Base-by-base conservation (phyloP, 768 basidiomycete genomes). In the Boletus huronensis region DNA sequence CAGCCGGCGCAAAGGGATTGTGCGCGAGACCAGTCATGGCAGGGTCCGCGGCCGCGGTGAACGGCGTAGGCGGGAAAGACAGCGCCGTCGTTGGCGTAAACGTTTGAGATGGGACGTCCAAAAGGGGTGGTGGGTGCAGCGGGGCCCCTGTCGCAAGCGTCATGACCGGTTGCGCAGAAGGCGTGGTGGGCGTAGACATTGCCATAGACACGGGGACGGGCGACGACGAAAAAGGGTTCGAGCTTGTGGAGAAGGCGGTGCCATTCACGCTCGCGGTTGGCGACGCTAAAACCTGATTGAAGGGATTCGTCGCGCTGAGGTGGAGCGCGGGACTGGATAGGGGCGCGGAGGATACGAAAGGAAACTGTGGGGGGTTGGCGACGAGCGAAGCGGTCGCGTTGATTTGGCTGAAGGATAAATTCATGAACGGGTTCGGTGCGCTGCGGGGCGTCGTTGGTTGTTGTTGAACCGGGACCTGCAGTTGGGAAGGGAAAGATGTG, bases 351-450 rank as follows among this genome's bases (percentile, higher is more conserved):
- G 54, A 14, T 29, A n/a, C 50, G 17, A 58, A 60, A 3, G 63
- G 49, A 41, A 54, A 44, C 17, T 47, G 57, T 14, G 40, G 28
- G 7, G 60, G 61, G 28, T 47, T 61, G 16, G 54, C 21, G 6
- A 48, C 28, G 16, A 53, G 16, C 3, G 51, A 47, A 10, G 29
- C 16, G 32, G 44, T 36, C 16, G 34, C 7, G 26, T 49, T 53
- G 26, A 10, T 21, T 47, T 53, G 64, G 3, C 51, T 43, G n/a
- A 52, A 42, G 25, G 61, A 48, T 28, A 61, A 23, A 25, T 58
- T 61, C n/a, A 57, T 26, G 31, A 68, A 73, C 4, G 64, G 61
- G 35, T 64, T 68, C 11, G 52, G 46, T 3, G 48, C 41, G 1
- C 36, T 51, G 29, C 36, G 32, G 8, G 55, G 28, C 6, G 50